A percentile compares a stretch with the other conserved stretches of the same genome.
Conservation (phyloP, 306 rosid genomes). For the Cicer yamashitae region DNA sequence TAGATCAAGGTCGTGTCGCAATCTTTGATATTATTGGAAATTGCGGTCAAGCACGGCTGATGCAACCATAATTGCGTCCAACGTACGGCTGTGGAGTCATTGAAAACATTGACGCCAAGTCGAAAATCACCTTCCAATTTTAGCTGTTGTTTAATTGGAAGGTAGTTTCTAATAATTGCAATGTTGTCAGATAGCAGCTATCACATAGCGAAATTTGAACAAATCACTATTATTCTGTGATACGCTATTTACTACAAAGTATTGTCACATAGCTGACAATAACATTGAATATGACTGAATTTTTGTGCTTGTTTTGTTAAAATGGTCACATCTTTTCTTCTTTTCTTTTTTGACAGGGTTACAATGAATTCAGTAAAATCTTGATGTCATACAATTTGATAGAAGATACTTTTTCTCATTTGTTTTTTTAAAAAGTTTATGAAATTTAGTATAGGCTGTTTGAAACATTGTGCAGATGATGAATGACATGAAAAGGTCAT, state of each 20-base stretch:
- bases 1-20: not conserved
- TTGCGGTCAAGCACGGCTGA: not conserved
- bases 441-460: slow-evolving; percentile 1
- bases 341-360: not conserved
- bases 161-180: not conserved
- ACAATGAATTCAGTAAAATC: slow-evolving; percentile 12
- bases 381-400: slow-evolving; percentile 1
- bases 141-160: not conserved
- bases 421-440: not conserved
- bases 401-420: not conserved
- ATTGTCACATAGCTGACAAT: too few species aligned
- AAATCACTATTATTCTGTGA: too few species aligned
- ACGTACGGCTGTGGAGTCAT: not conserved
- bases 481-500: slow-evolving; percentile 71
- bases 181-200: too few species aligned
- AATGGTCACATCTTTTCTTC: slow-evolving; percentile 10
- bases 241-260: too few species aligned
- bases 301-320: slow-evolving; percentile 11
- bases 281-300: not conserved
- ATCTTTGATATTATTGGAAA: not conserved
- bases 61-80: not conserved
- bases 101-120: not conserved
- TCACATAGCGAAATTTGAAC: too few species aligned
- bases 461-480: slow-evolving; percentile 57
- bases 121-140: not conserved